Base-by-base conservation (phyloP, 805 yeast genomes). In the Yamadazyma sp. region DNA sequence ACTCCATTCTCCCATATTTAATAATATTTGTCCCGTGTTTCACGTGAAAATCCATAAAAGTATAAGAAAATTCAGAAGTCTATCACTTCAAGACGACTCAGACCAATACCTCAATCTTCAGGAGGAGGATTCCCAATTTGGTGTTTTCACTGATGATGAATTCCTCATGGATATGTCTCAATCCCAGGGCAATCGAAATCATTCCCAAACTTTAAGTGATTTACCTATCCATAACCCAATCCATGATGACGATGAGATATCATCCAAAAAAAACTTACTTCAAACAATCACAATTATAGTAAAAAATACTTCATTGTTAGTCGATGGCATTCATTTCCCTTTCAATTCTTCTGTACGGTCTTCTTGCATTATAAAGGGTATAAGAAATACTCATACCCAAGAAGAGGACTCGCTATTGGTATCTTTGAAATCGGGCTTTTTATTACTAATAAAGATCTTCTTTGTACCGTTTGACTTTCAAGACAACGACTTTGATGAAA, bases 401-500 rank as follows among this genome's bases (percentile, higher is more conserved):
- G 53, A 48, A 23, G 71, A 60, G 30, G 76, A 73, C 41, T 56
- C 65, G 1, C 45, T 73, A 9, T 33, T 70, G 6, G 25, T 73
- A 1, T 54, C 73, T 0, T 45, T 71, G 4, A 47, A 55, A 12
- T 65, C 75, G 1, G 75, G 72, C 1, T 64, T 55, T 33, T 31
- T 70, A 4, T 45, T 72, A 4, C 48, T 71, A 3, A 49, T 73
- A 3, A 49, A 72, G 15, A 44, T 73, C 18, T 69, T 57, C 49
- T 45, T 44, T 17, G 65, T 65, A 4, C 69, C 70, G 2, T 42
- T 61, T 17, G 22, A 43, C 9, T 52, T 49, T 30, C 42, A 45
- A 13, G 69, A 60, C 27, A 46, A 55, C 3, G 55, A 47, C 31
- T 46, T 45, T 27, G 34, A 35, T 9, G 49, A 45, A 14, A 32